A percentile compares a stretch with the other conserved stretches of the same genome.
Evolutionary conservation across 2,329 filamentous ascomycete genomes (phyloP).

Genomic region (Penicillium glabrum): DNA sequence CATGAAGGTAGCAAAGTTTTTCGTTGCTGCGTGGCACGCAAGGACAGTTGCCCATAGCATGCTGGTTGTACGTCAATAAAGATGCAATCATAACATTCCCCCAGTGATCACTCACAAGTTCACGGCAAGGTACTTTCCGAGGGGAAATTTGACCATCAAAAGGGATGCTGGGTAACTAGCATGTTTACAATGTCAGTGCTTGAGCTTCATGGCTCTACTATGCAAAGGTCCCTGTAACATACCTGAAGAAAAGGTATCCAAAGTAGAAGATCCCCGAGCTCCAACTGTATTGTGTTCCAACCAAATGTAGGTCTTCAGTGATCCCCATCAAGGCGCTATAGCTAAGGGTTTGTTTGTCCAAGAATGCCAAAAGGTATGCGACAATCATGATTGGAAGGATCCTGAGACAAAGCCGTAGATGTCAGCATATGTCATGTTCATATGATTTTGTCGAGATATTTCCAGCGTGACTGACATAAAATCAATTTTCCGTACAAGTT

Average conservation of each 20-base stretch:
- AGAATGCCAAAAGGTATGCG: conserved; percentile 32
- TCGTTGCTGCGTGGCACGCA: conserved; percentile 36
- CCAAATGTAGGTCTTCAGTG: conserved; percentile 28
- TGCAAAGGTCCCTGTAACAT: neutral
- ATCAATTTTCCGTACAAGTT: conserved; percentile 24
- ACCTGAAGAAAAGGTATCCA: conserved; percentile 28
- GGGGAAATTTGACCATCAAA: conserved; percentile 36
- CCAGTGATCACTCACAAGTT: conserved; percentile 14
- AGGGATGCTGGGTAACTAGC: conserved; percentile 31
- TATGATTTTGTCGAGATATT: too few species aligned
- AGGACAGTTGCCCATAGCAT: conserved; percentile 34
- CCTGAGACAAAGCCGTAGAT: conserved; percentile 1
- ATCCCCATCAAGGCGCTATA: conserved; percentile 38
- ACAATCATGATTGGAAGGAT: conserved; percentile 28
- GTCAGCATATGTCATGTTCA: neutral
- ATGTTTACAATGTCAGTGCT: too few species aligned
- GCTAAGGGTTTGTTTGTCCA: conserved; percentile 31
- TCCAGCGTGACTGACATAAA: conserved; percentile 12
- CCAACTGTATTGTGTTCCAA: conserved; percentile 25
- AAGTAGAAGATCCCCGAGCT: conserved; percentile 26
- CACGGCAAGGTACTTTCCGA: conserved; percentile 36
- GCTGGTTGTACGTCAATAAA: conserved; percentile 2
- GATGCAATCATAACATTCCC: neutral
- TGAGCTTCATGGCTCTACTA: too few species aligned
- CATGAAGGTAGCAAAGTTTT: conserved; percentile 41